Evolutionary conservation across 352 stramenopile species (phyloP).

Genomic region (Aphanomyces stellatus): DNA sequence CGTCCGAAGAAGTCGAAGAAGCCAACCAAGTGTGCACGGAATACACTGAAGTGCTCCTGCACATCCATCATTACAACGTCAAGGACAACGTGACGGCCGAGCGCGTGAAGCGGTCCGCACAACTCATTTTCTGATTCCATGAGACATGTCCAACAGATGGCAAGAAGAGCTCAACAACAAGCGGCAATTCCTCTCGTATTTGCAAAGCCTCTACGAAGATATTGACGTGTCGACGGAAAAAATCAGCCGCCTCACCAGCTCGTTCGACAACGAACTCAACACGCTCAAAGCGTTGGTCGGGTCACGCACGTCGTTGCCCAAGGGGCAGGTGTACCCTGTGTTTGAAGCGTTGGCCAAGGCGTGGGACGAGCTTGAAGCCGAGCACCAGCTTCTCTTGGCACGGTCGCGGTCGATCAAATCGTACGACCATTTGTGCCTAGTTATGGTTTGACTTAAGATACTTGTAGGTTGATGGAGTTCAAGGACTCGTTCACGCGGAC

Average conservation of each 20-base stretch:
- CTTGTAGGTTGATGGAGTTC: constrained; percentile 43
- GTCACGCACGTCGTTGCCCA: constrained; percentile 79
- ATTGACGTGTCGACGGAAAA: constrained; percentile 76
- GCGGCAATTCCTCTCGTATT: constrained; percentile 85
- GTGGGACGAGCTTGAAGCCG: constrained; percentile 70
- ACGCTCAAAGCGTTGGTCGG: constrained; percentile 79
- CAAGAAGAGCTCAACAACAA: constrained; percentile 89
- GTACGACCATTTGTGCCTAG: not conserved
- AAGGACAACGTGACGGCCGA: constrained; percentile 25
- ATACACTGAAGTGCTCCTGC: constrained; percentile 71
- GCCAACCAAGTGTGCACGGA: constrained; percentile 65
- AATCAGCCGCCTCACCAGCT: constrained; percentile 55
- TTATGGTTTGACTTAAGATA: not conserved
- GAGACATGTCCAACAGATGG: no score
- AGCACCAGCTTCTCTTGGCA: constrained; percentile 62
- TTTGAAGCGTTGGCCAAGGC: constrained; percentile 85
- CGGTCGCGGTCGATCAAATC: constrained; percentile 57
- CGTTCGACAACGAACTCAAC: constrained; percentile 56
- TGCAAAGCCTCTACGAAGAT: constrained; percentile 89
- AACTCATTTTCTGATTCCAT: no score
- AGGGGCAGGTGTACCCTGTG: constrained; percentile 91
- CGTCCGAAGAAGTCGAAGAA: constrained; percentile 36
- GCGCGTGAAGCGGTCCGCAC: constrained; percentile 22
- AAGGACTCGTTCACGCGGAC: constrained; percentile 64
- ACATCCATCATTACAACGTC: constrained; percentile 53